Base-by-base conservation (phyloP, 2,329 filamentous ascomycete genomes). In the Nemania diffusa region DNA sequence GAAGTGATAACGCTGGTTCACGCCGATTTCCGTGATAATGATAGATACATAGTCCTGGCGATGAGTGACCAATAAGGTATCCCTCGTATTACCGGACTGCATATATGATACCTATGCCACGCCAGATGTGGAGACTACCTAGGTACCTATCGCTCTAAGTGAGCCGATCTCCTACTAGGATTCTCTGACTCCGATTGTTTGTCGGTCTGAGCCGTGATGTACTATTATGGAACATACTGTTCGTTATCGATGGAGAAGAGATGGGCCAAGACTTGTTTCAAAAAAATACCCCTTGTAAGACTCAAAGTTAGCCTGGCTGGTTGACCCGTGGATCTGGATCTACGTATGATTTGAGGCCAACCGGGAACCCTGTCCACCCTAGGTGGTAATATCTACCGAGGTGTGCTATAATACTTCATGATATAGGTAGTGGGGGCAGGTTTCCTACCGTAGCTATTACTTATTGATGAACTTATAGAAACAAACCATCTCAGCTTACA, bases 281-380 rank as follows among this genome's bases (percentile, higher is more conserved):
- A 29, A 13, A 24, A 13, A 24, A 13, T 26, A 50, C 22, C 27
- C 24, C 32, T 34, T n/a, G 55, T 40, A 55, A 50, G 50, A 55
- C 48, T 37, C 22, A 7, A n/a, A n/a, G 9, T 37, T 50, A 67
- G 22, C 17, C 40, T 46, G 24, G n/a, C 32, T 20, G 42, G 51
- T 26, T 13, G 55, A 67, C 50, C 65, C 65, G 61, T 64, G 61
- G 51, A 61, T 51, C 56, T 64, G 65, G 65, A 59, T 60, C 44
- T 42, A 32, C 5, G 42, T 29, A 63, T 56, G 42, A 59, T 48
- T 50, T 37, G 26, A 48, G 51, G 34, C 44, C 53, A 52, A 40
- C 34, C 20, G 53, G 34, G 37, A 58, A 52, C 53, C 62, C 29
- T 66, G 59, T 29, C 24, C 20, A 26, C 7, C 20, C 24, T 20